Base-by-base conservation (phyloP, 345 rosid species). In the Citrus trifoliata region DNA sequence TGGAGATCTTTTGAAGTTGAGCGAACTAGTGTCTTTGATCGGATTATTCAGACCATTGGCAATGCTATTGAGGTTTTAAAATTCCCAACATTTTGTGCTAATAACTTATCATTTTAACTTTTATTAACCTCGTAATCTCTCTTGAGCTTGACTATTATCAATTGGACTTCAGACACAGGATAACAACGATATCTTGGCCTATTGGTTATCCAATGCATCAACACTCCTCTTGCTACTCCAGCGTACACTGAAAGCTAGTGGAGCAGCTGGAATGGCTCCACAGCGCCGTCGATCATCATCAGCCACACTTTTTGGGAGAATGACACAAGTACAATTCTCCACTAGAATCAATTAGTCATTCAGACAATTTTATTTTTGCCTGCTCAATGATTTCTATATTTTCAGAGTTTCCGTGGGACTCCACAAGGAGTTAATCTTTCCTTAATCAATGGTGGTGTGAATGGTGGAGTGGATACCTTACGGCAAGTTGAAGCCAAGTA, bases 1-100 rank as follows among this genome's bases (percentile, higher is more conserved):
- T 93, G 98, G 98, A 87, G 98, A 83, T 95, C 98, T 28, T 95
- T 95, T 84, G 98, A 95, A 87, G 98, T 95, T 66, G 98, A 93
- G 85, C 73, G 98, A 61, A 93, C 98, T 4, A 92, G 97, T 38
- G 93, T 95, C 68, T 95, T 95, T 69, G 98, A 93, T 82, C 88
- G 94, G 67, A 93, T 95, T 82, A 93, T 95, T 89, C 98, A 93
- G 84, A 95, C 95, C 42, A 93, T 92, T 72, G 98, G 97, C 80
- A 86, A 89, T 76, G 97, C 97, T 69, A 95, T 93, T 78, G 98
- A 93, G 97, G 98, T 95, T 64, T 77, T 84, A 71, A 71, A 70
- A 82, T 74, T 58, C 35, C 55, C 46, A 76, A 65, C 65, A 24
- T 65, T 77, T 46, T 32, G 18, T 32, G 25, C 58, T 42, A 19